Base-by-base conservation (phyloP, 2,329 filamentous ascomycete species). In the Epichloe typhina region DNA sequence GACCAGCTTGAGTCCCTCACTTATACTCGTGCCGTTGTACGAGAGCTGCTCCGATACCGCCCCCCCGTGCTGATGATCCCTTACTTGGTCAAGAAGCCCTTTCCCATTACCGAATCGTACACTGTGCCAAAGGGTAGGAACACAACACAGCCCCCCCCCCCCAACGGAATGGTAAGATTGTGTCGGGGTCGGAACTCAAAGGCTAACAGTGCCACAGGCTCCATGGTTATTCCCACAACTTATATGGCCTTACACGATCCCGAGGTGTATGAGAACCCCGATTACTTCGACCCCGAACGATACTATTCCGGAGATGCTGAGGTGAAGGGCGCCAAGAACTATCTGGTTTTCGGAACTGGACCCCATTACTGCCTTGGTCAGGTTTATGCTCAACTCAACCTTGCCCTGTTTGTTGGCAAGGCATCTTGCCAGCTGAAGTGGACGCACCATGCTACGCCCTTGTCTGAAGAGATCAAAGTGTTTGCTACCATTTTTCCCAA, bases 401-500 rank as follows among this genome's bases (percentile, higher is more conserved):
- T 98, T 60, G 91, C 87, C 63, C 80, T 88, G 45, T 86, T 95
- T 77, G 78, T 95, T 62, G 90, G 89, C 64, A 95, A 93, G 77
- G 90, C 89, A 8, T 86, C 87, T 57, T 76, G 95, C 66, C 75
- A 83, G 64, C 75, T 97, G 58, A 82, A 97, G 68, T 97, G 91
- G 91, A 79, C 83, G 66, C 93, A 98, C 68, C 82, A 88, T 65
- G 71, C 88, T 17, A 97, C 93, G 11, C 81, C 86, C 0, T 63
- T 75, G 53, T 95, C 88, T 0, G 93, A 98, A 72, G 84, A 95
- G 69, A 97, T 98, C 69, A 91, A 95, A 74, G 91, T 97, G 58
- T 98, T 97, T 71, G 93, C 93, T 40, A 96, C 89, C 31, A 95
- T 98, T 60, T 98, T 98, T 77, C 93, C 93, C 51, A 85, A 86